These are phyloP conservation scores for Rosa rugosa DNA, from an alignment of 306 rosid species.

Conservation along the genomic window DNA sequence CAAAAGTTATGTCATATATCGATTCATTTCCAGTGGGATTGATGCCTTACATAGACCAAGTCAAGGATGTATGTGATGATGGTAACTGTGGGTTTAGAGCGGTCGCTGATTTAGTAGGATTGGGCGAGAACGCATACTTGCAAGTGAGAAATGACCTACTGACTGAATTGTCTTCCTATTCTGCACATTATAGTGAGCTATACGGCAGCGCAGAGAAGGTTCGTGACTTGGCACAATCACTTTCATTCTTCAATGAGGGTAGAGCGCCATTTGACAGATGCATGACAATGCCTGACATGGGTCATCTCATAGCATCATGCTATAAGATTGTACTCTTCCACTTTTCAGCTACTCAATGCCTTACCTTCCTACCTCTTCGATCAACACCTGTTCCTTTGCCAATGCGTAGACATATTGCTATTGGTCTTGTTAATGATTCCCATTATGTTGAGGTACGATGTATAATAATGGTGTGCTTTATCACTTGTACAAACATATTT, in stretches of 20 bases:
- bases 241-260: constrained; percentile 16
- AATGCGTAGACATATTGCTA: constrained; percentile 16
- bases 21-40: constrained; percentile 10
- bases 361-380: constrained; percentile 13
- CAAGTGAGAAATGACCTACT: constrained; percentile 21
- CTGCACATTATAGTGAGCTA: constrained; percentile 17
- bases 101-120: constrained; percentile 15
- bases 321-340: constrained; percentile 18
- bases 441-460: constrained; percentile 20
- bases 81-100: constrained; percentile 24
- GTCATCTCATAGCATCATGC: constrained; percentile 22
- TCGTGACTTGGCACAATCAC: constrained; percentile 19
- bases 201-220: constrained; percentile 17
- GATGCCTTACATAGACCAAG: constrained; percentile 3
- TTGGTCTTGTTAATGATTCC: constrained; percentile 19
- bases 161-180: constrained; percentile 19
- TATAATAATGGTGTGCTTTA: not conserved
- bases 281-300: constrained; percentile 23
- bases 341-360: constrained; percentile 19
- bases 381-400: constrained; percentile 12
- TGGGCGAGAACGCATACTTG: constrained; percentile 18
- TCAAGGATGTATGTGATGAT: constrained; percentile 19
- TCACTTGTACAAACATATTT: not conserved
- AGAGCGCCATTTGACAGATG: constrained; percentile 13
- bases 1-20: not conserved